Base-by-base conservation (phyloP, 768 basidiomycete genomes). In the Agaricus subrufescens region DNA sequence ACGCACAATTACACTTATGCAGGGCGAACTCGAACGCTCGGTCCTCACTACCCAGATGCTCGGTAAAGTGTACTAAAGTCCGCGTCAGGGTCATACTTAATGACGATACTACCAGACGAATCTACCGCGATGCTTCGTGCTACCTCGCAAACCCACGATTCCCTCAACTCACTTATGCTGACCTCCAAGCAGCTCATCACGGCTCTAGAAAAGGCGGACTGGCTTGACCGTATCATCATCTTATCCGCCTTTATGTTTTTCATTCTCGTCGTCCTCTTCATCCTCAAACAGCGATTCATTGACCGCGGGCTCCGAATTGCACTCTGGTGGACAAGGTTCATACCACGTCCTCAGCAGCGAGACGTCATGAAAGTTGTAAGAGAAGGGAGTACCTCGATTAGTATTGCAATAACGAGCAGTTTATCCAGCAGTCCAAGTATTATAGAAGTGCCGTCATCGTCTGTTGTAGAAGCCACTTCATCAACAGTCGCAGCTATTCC, bases 181-280 rank as follows among this genome's bases (percentile, higher is more conserved):
- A 85, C 88, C 45, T 96, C 94, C 2, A 89, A 89, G 63, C 80
- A 87, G 27, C 83, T 99, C 59, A 85, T 98, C 61, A 90, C 87
- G 12, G 84, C 87, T 0, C 84, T 99, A 47, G 91, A 97, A 71
- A 87, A 87, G 58, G 82, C 94, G 14, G 95, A 98, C 75, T 87
- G 90, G 84, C 75, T 95, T 19, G 97, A 99, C 74, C 87, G 95
- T 5, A 67, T 97, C 29, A 73, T 98, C 59, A 87, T 99, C 62
- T 72, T 94, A 53, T 77, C 84, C 1, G 91, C 83, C 0, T 83
- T 98, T 37, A 66, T 76, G 10, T 91, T 98, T 69, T 99, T 99
- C 74, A 59, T 85, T 57, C 81, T 94, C 15, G 87, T 91, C 30
- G 85, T 94, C 6, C 78, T 87, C 26, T 95, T 91, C 63, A 88